A percentile compares a stretch with the other conserved stretches of the same genome.
These are phyloP conservation scores for Prinsepia uniflora DNA, from an alignment of 306 rosid genomes.

Conservation along the genomic window DNA sequence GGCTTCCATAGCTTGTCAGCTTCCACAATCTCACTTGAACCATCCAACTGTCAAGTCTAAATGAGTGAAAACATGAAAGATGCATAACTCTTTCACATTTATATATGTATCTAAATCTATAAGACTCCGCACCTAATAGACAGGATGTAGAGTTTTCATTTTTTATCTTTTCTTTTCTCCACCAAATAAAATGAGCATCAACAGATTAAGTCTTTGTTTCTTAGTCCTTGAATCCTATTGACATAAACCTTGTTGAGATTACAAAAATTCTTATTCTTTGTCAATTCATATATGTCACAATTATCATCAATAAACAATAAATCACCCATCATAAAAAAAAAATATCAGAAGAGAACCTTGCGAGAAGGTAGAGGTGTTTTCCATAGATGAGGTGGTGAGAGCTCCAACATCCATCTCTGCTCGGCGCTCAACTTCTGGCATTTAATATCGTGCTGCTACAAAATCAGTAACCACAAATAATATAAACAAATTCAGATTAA, in stretches of 20 bases:
- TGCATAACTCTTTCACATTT: constrained; percentile 37
- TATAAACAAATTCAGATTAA: constrained; percentile 7
- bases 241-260: neutral
- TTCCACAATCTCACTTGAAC: constrained; percentile 37
- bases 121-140: neutral
- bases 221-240: neutral
- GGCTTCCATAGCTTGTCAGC: constrained; percentile 83
- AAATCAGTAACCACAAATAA: constrained; percentile 23
- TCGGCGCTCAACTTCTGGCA: constrained; percentile 46
- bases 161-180: neutral
- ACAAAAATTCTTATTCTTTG: neutral
- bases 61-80: constrained; percentile 45
- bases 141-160: neutral
- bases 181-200: neutral
- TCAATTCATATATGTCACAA: neutral
- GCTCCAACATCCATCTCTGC: constrained; percentile 81
- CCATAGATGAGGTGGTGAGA: constrained; percentile 55
- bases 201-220: neutral
- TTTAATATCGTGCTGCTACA: constrained; percentile 49
- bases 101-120: constrained; percentile 18
- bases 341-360: constrained; percentile 58
- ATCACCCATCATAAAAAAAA: neutral
- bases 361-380: constrained; percentile 55
- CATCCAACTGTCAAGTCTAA: constrained; percentile 52
- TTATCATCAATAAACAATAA: neutral